Percentiles rank a stretch among this genome's conserved stretches.
Evolutionary conservation across 164 flowering plant species (phyloP).

Genomic region (Stephania cephalantha): DNA sequence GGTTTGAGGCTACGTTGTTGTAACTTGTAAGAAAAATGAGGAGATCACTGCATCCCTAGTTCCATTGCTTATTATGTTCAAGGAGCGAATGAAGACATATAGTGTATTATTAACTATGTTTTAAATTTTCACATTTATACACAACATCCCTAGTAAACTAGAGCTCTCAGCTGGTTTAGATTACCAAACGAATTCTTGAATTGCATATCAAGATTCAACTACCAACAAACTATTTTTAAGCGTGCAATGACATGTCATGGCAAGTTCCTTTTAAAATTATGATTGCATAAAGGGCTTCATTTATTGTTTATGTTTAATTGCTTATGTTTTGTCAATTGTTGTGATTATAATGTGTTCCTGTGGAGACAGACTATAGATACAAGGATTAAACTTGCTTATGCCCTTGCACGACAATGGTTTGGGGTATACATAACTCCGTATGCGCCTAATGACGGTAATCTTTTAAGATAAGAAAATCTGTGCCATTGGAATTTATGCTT

Average conservation of each 20-base stretch:
- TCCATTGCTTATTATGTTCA: not conserved
- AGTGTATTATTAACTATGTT: too few relatives aligned
- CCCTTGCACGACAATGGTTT: constrained; percentile 99
- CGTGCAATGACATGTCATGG: not conserved
- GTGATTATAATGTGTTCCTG: not conserved
- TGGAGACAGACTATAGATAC: constrained; percentile 68
- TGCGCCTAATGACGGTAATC: constrained; percentile 79
- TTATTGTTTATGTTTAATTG: not conserved
- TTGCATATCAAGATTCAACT: not conserved
- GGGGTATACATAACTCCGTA: constrained; percentile 85
- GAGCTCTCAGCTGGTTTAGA: not conserved
- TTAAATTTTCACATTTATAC: too few relatives aligned
- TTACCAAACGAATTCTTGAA: not conserved
- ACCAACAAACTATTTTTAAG: not conserved
- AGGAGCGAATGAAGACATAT: too few relatives aligned
- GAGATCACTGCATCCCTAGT: not conserved
- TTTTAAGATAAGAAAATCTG: not conserved
- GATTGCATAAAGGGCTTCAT: not conserved
- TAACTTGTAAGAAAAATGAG: not conserved
- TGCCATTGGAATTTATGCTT: constrained; percentile 4
- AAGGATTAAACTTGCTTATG: constrained; percentile 79
- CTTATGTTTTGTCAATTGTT: not conserved
- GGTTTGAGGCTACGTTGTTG: not conserved
- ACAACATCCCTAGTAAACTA: too few relatives aligned
- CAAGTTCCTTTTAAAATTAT: not conserved